Percentiles rank a stretch among this genome's conserved stretches.
Conservation (phyloP, 2,329 filamentous ascomycete species). For the Keithomyces neogunnii region DNA sequence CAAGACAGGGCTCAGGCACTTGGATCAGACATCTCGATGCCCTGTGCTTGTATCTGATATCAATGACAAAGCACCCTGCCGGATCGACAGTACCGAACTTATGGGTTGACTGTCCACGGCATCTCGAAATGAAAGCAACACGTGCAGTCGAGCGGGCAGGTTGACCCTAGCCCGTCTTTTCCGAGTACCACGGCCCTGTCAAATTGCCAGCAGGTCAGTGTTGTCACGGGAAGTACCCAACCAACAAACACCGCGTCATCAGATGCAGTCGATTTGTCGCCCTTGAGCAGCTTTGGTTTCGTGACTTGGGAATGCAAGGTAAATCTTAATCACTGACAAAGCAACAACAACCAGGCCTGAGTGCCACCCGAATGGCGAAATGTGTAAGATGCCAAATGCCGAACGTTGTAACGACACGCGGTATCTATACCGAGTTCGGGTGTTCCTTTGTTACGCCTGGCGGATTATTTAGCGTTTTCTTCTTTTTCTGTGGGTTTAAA, state of each 20-base stretch:
- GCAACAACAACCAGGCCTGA: too few relatives aligned
- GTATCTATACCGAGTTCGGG: too few relatives aligned
- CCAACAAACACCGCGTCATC: too few relatives aligned
- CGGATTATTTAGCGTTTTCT: not conserved
- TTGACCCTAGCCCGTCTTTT: not conserved
- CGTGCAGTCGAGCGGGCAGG: not conserved
- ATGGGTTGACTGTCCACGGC: not conserved
- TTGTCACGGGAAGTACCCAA: not conserved
- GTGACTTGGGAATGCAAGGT: too few relatives aligned
- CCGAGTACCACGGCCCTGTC: not conserved
- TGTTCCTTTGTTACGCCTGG: too few relatives aligned
- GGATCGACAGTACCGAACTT: not conserved
- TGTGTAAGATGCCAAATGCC: too few relatives aligned
- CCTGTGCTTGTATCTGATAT: not conserved
- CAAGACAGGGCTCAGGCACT: not conserved
- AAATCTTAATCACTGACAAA: too few relatives aligned
- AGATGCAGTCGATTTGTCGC: too few relatives aligned
- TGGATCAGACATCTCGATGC: not conserved
- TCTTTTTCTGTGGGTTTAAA: not conserved
- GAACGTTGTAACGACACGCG: too few relatives aligned
- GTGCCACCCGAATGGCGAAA: too few relatives aligned
- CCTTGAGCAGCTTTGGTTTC: not conserved
- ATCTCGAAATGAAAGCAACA: not conserved
- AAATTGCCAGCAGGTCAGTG: not conserved
- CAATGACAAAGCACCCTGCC: not conserved